Evolutionary conservation across 2,329 filamentous ascomycete species (phyloP), one percentile per base, ranked within the genome.

Genomic region (Aspergillus sp.): DNA sequence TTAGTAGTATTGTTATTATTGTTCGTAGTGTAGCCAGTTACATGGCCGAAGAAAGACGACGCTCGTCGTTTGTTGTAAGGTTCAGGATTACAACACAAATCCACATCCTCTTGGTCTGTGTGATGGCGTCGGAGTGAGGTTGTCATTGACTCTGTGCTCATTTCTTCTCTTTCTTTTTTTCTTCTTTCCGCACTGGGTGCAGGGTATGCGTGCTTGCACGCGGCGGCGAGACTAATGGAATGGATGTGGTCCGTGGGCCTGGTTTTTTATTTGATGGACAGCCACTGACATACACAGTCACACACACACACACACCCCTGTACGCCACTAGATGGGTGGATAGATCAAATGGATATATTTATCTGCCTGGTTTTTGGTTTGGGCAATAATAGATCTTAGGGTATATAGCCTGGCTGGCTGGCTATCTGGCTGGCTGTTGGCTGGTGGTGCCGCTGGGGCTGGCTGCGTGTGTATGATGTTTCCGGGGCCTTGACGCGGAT

Each of bases 91-190:
- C 8, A 21, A 36, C 8, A 13, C 19, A 44, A 13, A 44, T 50
- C 47, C 27, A 44, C 11, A 23, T 50, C 47, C 27, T 32, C 21
- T 13, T 39, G 32, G 17, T 32, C 21, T 25, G 19, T 6, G 8
- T 32, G 36, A 25, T 36, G 25, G 39, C 44, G 25, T 23, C 21
- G 53, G n/a, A 25, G 32, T 5, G 53, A 36, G 25, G 41, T 47
- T 47, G 39, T 11, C 53, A 47, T 55, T 55, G 53, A 55, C 39
- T 44, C 53, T 19, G 53, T 13, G 41, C 25, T 27, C 39, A 47
- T 55, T 44, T 36, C 32, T 13, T 13, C 30, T 36, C 30, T 36
- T 6, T 36, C 32, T 11, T 11, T 36, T 27, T 25, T 25, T 25
- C 25, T 27, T 27, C 25, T 27, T 27, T 8, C 25, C 25, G 7